A percentile compares a stretch with the other conserved stretches of the same genome.
These are phyloP conservation scores for Clarireedia monteithiana DNA, from an alignment of 2,329 filamentous ascomycete species.

Conservation along the genomic window DNA sequence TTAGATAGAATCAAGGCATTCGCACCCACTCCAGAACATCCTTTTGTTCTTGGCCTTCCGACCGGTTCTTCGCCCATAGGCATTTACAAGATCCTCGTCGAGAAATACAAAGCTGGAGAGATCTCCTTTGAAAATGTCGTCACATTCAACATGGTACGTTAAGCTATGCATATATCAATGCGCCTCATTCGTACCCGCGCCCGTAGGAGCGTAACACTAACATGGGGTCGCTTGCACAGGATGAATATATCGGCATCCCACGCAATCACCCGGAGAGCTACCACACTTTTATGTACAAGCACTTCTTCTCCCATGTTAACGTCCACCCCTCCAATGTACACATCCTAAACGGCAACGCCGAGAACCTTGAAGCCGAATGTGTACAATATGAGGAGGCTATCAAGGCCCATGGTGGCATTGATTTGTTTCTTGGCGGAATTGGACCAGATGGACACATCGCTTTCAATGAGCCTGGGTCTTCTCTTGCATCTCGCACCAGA, in stretches of 20 bases:
- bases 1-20: slow-evolving; percentile 71
- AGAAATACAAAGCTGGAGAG: slow-evolving; percentile 58
- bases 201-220: not conserved
- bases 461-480: slow-evolving; percentile 84
- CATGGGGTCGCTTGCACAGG: slow-evolving; percentile 36
- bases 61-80: slow-evolving; percentile 75
- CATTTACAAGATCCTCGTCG: slow-evolving; percentile 70
- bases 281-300: slow-evolving; percentile 88
- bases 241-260: slow-evolving; percentile 80
- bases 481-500: slow-evolving; percentile 66
- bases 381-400: slow-evolving; percentile 74
- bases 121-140: slow-evolving; percentile 84
- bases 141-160: slow-evolving; percentile 79
- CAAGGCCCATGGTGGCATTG: slow-evolving; percentile 66
- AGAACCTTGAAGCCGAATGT: slow-evolving; percentile 69
- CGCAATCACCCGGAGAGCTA: slow-evolving; percentile 80
- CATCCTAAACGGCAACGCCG: slow-evolving; percentile 74
- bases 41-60: slow-evolving; percentile 76
- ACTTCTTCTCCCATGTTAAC: slow-evolving; percentile 83
- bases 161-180: not conserved
- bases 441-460: slow-evolving; percentile 83
- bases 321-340: slow-evolving; percentile 76
- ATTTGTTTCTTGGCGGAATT: slow-evolving; percentile 78
- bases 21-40: slow-evolving; percentile 60
- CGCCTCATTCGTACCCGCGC: not conserved